Percentiles rank a stretch among this genome's conserved stretches.
Conservation (phyloP, 1,284 basidiomycete genomes). For the Tilletia caries region DNA sequence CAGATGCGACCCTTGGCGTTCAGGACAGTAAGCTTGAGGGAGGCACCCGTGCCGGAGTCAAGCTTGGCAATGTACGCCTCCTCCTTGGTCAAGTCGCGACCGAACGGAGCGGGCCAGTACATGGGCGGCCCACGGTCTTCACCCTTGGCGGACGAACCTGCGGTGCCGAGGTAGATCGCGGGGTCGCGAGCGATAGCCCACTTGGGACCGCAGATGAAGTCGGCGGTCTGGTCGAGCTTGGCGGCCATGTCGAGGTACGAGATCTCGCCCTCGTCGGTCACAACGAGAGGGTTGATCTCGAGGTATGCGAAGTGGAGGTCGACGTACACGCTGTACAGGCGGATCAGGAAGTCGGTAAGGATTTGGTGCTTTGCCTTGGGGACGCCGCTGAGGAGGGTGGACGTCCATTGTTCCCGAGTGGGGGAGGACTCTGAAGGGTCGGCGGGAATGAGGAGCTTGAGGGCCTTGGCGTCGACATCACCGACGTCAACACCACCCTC, state of each 20-base stretch:
- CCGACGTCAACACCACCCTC: constrained; percentile 98
- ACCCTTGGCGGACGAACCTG: constrained; percentile 33
- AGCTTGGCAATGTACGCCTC: constrained; percentile 99
- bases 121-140: constrained; percentile 77
- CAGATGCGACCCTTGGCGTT: constrained; percentile 92
- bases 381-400: constrained; percentile 40
- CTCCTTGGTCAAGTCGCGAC: constrained; percentile 95
- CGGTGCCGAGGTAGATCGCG: constrained; percentile 60
- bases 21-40: constrained; percentile 93
- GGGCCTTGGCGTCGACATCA: constrained; percentile 96
- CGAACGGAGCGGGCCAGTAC: constrained; percentile 95
- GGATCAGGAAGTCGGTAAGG: constrained; percentile 73
- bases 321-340: constrained; percentile 95
- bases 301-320: constrained; percentile 83
- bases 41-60: constrained; percentile 93
- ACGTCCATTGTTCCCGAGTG: constrained; percentile 65
- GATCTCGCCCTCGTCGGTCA: constrained; percentile 80
- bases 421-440: constrained; percentile 72
- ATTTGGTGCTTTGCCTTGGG: constrained; percentile 42
- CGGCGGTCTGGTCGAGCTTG: constrained; percentile 94
- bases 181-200: constrained; percentile 96
- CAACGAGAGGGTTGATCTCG: constrained; percentile 98
- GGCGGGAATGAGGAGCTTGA: constrained; percentile 79
- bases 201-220: constrained; percentile 95
- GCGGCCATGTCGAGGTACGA: constrained; percentile 99